Base-by-base conservation (phyloP, 2,329 filamentous ascomycete species). In the Aspergillus terreus region DNA sequence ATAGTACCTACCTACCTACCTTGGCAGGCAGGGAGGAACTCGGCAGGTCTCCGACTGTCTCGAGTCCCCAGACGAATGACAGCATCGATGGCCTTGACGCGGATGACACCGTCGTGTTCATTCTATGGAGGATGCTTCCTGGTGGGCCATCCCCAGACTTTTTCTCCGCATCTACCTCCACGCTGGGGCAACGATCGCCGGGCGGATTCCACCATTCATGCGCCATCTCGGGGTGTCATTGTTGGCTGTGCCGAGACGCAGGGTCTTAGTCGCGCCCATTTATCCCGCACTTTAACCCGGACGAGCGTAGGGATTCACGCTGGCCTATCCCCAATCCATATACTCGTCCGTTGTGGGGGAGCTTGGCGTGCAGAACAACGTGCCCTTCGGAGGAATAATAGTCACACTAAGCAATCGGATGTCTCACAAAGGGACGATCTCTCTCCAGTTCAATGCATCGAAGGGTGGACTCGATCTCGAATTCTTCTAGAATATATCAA, bases 101-200 rank as follows among this genome's bases (percentile, higher is more conserved):
- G 9, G 19, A 42, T 21, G 40, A 17, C 40, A 42, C 17, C 14
- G 19, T 42, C 19, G n/a, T 12, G 6, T 23, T 17, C 40, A 23
- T 42, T 6, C 19, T 42, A 15, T 42, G 19, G 19, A 19, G 19
- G 19, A 19, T 4, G 4, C 40, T 42, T 23, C 15, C 23, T 33
- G 47, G 33, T 47, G 15, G 32, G 19, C 46, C 42, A 45, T 47
- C 49, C 49, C 51, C 43, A 49, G 50, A 41, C 43, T 51, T 49
- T 51, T 32, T 49, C 23, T 17, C 46, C 46, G 38, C 49, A 53
- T 45, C 19, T 25, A 21, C 45, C 35, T 52, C 17, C 42, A 51
- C 19, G 53, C 50, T 41, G 51, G 53, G 50, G 56, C 25, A 52
- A 57, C 44, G 56, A 57, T 60, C 52, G 50, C 41, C 56, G 49